phyloP scores from a whole-genome alignment of 495 filamentous ascomycete species.

The Neurospora terricola region DNA sequence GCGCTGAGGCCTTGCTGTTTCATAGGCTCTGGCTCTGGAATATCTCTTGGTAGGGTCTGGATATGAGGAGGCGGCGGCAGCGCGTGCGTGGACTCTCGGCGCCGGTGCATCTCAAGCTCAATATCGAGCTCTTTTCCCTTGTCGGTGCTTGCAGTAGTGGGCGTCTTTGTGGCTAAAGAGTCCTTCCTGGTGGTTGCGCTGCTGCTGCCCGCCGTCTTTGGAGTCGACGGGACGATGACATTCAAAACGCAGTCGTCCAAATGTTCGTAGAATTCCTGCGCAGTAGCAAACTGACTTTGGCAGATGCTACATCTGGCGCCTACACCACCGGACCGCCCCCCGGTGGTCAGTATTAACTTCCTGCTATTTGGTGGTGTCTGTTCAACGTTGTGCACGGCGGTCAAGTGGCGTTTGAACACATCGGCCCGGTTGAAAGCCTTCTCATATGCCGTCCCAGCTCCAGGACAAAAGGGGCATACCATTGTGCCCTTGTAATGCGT shows the following conservation, averaged over 20 bases:
- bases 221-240: constrained; percentile 81
- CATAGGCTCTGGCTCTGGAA: neutral
- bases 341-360: constrained; percentile 39
- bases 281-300: constrained; percentile 75
- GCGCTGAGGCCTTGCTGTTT: neutral
- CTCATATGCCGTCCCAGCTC: constrained; percentile 81
- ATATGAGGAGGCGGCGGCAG: neutral
- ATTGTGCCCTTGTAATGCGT: constrained; percentile 99
- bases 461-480: constrained; percentile 97
- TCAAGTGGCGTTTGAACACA: constrained; percentile 96
- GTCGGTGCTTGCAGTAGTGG: constrained; percentile 19
- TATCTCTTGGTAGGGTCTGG: neutral
- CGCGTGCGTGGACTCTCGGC: neutral
- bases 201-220: constrained; percentile 34
- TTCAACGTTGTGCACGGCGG: constrained; percentile 87
- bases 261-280: constrained; percentile 98
- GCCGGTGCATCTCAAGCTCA: constrained; percentile 5
- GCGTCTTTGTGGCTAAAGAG: constrained; percentile 17
- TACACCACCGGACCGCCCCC: constrained; percentile 35
- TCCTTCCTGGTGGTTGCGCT: constrained; percentile 16
- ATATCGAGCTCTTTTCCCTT: constrained; percentile 20
- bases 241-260: constrained; percentile 94
- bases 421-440: constrained; percentile 99
- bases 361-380: constrained; percentile 93
- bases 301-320: constrained; percentile 97